Base-by-base conservation (phyloP, 345 rosid genomes). In the Gossypium anomalum region DNA sequence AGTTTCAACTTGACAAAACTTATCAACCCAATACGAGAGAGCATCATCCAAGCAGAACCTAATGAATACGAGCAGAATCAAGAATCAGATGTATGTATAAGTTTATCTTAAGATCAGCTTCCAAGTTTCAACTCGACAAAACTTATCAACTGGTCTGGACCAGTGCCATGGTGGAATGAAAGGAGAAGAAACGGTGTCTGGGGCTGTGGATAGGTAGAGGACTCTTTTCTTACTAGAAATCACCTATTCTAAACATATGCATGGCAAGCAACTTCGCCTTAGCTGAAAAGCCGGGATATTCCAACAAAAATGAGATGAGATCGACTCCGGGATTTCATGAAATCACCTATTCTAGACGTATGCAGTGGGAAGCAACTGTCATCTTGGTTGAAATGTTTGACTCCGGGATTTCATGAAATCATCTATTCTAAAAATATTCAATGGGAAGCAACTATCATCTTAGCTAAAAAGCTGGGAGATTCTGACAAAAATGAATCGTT, bases 11-110 rank as follows among this genome's bases (percentile, higher is more conserved):
- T 34, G 41, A 34, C 41, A 34, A 34, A 34, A 34, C 41, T 34
- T 34, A 34, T 34, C 41, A 34, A 34, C 41, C 7, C 41, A 6
- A 34, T 5, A 1, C 1, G 7, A 5, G 41, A 34, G 41, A 34
- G 41, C 41, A 34, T 34, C 88, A 93, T 93, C 98, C 98, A 93
- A 27, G 98, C 97, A 51, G 98, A 93, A 68, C 97, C 96, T 91
- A 83, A 15, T 48, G 62, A 45, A 76, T 73, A 22, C 13, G 12
- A 4, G 52, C 58, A 72, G 34, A 55, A 81, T 27, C 53, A 10
- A 71, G 12, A 13, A 57, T 60, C 60, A 76, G 58, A 51, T 17
- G 53, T 51, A 52, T 29, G 7, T 34, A 43, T 0, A 64, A 53
- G 41, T 71, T 25, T 53, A 15, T 51, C 55, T 16, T 23, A 48